Evolutionary conservation across 2,329 filamentous ascomycete genomes (phyloP), one percentile per base, ranked within the genome.

Genomic region (Alternaria sp.): DNA sequence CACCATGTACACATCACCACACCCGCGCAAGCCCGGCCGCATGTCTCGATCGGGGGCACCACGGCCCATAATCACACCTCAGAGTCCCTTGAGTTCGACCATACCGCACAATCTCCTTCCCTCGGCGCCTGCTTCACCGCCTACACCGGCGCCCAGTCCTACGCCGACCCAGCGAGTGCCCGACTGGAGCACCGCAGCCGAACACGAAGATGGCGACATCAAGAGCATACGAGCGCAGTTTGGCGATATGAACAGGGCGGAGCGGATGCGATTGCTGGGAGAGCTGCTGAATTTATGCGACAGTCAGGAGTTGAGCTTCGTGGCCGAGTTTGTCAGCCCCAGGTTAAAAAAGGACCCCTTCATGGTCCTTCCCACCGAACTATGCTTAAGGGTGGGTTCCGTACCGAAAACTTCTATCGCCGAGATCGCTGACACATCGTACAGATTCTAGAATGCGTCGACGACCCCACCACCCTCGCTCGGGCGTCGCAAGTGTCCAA

Each of bases 341-440:
- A 83, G 96, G 64, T 82, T 99, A 66, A 97, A 97, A 81, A 97
- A 97, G 79, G 95, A 99, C 77, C 95, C 95, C 0, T 98, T 99
- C 74, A 92, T 90, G 52, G 92, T 91, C 59, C 85, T 99, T 55
- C 95, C 95, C 0, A 94, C 97, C 74, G 95, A 99, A 80, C 83
- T 99, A 44, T 98, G 94, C 78, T 83, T 99, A 62, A 85, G 93
- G 73, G 93, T 96, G 86, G 76, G 90, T 80, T 41, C 22, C 43
- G 45, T 34, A 51, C 44, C 38, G 14, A 36, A 16, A n/a, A 10
- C 12, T n/a, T 12, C 22, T 20, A 34, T 30, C 22, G 34, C 28
- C 16, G 2, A 38, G 9, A 32, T 50, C 25, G 62, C 66, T 73
- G 63, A 74, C 67, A 60, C 59, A 18, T 41, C 46, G 52, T 38